Evolutionary conservation across 1,139 yeast genomes (phyloP).

Genomic region (Sugiyamaella paludigena): DNA sequence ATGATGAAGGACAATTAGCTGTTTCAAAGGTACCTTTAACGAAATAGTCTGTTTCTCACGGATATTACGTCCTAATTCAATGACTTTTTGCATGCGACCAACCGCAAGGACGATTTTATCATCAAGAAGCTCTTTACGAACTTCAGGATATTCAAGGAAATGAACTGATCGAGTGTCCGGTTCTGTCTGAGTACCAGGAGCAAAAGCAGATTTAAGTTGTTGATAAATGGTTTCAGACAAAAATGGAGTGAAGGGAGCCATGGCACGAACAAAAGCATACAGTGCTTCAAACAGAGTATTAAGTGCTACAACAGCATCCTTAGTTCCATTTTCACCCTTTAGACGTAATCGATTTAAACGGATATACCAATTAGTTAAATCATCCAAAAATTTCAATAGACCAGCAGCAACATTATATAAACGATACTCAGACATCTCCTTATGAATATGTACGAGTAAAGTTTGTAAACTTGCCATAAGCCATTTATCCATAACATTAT

Average conservation of each 20-base stretch:
- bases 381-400: slow-evolving; percentile 82
- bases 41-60: slow-evolving; percentile 95
- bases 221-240: slow-evolving; percentile 87
- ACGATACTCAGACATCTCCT: slow-evolving; percentile 86
- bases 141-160: slow-evolving; percentile 84
- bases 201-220: slow-evolving; percentile 63
- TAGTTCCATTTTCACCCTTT: slow-evolving; percentile 86
- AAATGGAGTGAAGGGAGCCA: slow-evolving; percentile 99
- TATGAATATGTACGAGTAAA: slow-evolving; percentile 76
- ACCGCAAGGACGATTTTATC: slow-evolving; percentile 68
- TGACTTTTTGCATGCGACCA: slow-evolving; percentile 93
- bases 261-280: slow-evolving; percentile 83
- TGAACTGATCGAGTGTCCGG: slow-evolving; percentile 82
- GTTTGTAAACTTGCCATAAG: slow-evolving; percentile 91
- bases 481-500: slow-evolving; percentile 97
- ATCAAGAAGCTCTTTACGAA: slow-evolving; percentile 79
- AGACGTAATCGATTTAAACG: slow-evolving; percentile 97
- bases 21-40: slow-evolving; percentile 90
- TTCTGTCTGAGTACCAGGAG: slow-evolving; percentile 42
- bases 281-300: slow-evolving; percentile 89
- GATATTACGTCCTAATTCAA: slow-evolving; percentile 92
- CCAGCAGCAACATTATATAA: slow-evolving; percentile 95
- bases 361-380: slow-evolving; percentile 97
- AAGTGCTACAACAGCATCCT: slow-evolving; percentile 81
- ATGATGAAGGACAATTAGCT: slow-evolving; percentile 80